Base-by-base conservation (phyloP, 768 basidiomycete genomes). In the Dentipellis sp. region DNA sequence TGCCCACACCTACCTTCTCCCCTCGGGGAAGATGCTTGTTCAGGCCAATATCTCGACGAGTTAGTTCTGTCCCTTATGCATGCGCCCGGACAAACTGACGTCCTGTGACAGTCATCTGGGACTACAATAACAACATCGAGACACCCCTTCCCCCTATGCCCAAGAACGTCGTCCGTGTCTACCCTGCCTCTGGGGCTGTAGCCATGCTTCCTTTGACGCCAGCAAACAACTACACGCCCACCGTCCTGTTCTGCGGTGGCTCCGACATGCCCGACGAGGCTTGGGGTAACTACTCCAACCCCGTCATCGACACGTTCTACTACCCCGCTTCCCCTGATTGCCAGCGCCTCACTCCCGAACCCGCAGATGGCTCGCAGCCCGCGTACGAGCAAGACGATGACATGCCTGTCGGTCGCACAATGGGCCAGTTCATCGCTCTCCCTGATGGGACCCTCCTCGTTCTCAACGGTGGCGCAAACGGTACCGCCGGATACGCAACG, bases 181-280 rank as follows among this genome's bases (percentile, higher is more conserved):
- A 94, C 65, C 93, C 93, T 9, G 94, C 88, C 0, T 92, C 92
- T 9, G 92, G 90, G 35, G 94, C 87, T 0, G 79, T 78, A 2
- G 88, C 88, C 40, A 91, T 98, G 87, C 78, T 98, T 0, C 94
- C 94, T 7, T 77, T 98, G n/a, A 94, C 90, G 2, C 87, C 89
- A 4, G 86, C 77, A 21, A 97, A 95, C 72, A 86, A 90, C 66
- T 98, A 90, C 67, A 81, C 77, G 0, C 90, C 88, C 0, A 91
- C 91, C 0, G 67, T 97, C 46, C 64, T 98, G 45, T 94, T 97
- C 71, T 98, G 94, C 61, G 94, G 94, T 51, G 95, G 95, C 22
- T 80, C 82, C 9, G 77, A 87, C 67, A 86, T 95, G 79, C 74
- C 83, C 2, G 84, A 82, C 12, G 73, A 75, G 8, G 74, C 74